These are phyloP conservation scores for Grigorovia yakushimaensis DNA, from an alignment of 805 yeast species.

Conservation along the genomic window DNA sequence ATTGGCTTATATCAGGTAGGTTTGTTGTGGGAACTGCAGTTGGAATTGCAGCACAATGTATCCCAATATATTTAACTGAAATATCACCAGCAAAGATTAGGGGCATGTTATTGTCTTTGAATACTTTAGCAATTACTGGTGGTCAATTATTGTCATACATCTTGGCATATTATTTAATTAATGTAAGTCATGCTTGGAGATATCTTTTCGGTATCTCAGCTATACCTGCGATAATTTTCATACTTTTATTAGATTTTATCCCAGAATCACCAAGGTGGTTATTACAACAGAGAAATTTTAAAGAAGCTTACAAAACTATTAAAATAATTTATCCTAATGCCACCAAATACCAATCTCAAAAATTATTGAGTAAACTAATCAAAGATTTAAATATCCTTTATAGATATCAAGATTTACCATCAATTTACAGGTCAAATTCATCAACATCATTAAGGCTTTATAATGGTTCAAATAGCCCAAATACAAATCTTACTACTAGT, in stretches of 20 bases:
- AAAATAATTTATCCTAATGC: constrained; percentile 37
- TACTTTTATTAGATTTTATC: constrained; percentile 33
- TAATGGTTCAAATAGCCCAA: not conserved
- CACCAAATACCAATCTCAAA: constrained; percentile 33
- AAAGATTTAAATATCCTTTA: constrained; percentile 33
- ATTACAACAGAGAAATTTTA: constrained; percentile 25
- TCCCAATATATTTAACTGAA: constrained; percentile 51
- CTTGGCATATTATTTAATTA: constrained; percentile 22
- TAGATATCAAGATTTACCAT: constrained; percentile 18
- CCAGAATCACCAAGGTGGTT: constrained; percentile 44
- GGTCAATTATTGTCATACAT: constrained; percentile 40
- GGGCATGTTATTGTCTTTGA: constrained; percentile 32
- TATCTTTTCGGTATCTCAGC: constrained; percentile 31
- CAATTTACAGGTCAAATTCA: not conserved
- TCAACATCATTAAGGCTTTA: not conserved
- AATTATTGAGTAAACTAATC: constrained; percentile 39
- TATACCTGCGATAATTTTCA: constrained; percentile 34
- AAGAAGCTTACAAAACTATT: constrained; percentile 35
- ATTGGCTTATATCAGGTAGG: constrained; percentile 43
- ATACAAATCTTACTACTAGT: not conserved
- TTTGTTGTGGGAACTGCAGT: constrained; percentile 61
- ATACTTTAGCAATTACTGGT: constrained; percentile 39
- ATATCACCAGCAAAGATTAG: constrained; percentile 35
- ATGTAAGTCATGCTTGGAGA: constrained; percentile 31
- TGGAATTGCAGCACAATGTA: constrained; percentile 60